Percentiles rank a stretch among this genome's conserved stretches.
Evolutionary conservation across 1,139 yeast genomes (phyloP).

Genomic region (Kazachstania sp.): DNA sequence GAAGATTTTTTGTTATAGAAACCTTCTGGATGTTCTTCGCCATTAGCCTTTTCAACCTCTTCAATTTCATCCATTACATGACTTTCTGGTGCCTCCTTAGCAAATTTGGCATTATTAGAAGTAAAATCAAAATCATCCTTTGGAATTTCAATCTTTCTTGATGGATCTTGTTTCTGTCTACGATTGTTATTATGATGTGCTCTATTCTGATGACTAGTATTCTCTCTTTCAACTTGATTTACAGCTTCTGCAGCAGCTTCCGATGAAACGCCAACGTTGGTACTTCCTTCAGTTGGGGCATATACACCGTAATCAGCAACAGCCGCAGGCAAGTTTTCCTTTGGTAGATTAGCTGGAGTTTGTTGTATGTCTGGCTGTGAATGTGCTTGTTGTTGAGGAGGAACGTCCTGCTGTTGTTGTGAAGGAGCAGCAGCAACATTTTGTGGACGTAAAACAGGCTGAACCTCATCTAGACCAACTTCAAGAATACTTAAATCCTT

Average conservation of each 20-base stretch:
- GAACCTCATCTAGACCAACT: conserved; percentile 30
- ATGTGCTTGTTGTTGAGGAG: neutral
- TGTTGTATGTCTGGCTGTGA: neutral
- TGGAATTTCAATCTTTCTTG: conserved; percentile 29
- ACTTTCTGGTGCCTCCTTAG: conserved; percentile 28
- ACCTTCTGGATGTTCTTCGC: conserved; percentile 12
- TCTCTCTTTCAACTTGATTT: neutral
- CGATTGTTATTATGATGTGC: conserved; percentile 3
- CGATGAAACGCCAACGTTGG: conserved; percentile 6
- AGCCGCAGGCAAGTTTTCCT: conserved; percentile 25
- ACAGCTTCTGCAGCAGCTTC: conserved; percentile 2
- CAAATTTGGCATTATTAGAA: conserved; percentile 54
- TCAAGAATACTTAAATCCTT: conserved; percentile 83
- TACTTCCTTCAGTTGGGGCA: conserved; percentile 21
- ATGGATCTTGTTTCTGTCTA: conserved; percentile 5
- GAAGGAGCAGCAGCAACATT: neutral
- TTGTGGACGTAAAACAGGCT: conserved; percentile 27
- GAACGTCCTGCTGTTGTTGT: too few relatives aligned
- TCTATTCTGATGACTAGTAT: neutral
- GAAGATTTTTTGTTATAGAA: conserved; percentile 65
- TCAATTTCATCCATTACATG: conserved; percentile 7
- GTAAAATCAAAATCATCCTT: conserved; percentile 57
- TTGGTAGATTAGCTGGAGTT: conserved; percentile 1
- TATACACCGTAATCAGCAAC: conserved; percentile 32
- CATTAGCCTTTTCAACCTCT: conserved; percentile 5